phyloP scores from a whole-genome alignment of 176 grass and related monocot genomes.

The Neostapfia colusana region DNA sequence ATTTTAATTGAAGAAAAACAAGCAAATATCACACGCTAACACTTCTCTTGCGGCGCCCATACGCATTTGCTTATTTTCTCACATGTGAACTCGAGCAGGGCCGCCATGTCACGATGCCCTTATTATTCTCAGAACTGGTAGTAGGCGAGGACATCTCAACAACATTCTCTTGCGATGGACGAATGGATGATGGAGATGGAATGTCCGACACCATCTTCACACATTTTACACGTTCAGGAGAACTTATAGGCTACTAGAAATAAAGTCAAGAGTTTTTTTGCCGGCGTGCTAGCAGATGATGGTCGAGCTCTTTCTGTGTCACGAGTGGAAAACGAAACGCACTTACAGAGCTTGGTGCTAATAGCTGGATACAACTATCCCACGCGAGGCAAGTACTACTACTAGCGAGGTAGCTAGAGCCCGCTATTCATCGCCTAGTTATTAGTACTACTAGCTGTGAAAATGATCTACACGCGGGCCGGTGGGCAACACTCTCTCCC shows the following conservation, averaged over 20 bases:
- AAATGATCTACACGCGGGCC: background rate
- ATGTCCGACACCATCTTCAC: background rate
- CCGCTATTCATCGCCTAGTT: background rate
- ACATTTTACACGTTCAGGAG: slow-evolving; percentile 32
- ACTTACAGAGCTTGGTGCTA: background rate
- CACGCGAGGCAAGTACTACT: too few species aligned
- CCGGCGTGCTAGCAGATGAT: background rate
- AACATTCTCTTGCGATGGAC: background rate
- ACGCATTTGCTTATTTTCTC: slow-evolving; percentile 5
- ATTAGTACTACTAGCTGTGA: background rate
- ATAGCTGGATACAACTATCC: too few species aligned
- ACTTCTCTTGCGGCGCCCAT: background rate
- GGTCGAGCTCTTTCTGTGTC: background rate
- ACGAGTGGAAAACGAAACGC: background rate
- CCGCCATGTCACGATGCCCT: background rate
- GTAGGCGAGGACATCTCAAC: background rate
- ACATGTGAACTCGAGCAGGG: slow-evolving; percentile 23
- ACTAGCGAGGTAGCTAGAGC: background rate
- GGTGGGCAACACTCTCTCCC: too few species aligned
- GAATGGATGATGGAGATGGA: background rate
- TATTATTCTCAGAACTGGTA: too few species aligned
- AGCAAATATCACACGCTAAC: background rate
- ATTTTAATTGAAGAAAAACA: background rate
- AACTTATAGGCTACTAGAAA: too few species aligned
- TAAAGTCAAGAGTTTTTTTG: too few species aligned